phyloP scores from a whole-genome alignment of 345 rosid genomes.

The Jatropha curcas region DNA sequence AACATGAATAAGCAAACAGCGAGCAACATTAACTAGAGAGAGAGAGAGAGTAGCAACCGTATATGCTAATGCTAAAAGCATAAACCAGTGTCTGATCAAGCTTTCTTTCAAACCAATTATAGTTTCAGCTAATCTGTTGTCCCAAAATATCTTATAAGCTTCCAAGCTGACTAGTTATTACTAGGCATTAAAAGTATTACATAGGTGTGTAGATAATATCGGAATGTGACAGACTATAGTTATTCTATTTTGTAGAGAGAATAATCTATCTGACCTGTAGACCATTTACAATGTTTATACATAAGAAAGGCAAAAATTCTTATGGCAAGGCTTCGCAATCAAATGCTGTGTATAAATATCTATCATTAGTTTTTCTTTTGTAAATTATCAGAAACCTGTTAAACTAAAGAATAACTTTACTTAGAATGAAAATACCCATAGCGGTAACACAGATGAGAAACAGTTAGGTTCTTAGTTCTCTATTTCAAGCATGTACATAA shows the following conservation, averaged over 20 bases:
- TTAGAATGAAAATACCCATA: too few relatives aligned
- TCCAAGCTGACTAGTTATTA: background rate
- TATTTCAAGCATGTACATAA: background rate
- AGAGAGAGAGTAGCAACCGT: background rate
- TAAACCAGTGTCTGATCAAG: background rate
- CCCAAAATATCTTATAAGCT: background rate
- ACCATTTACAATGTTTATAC: background rate
- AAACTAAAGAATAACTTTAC: background rate
- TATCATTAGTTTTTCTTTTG: background rate
- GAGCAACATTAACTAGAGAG: background rate
- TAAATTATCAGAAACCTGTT: background rate
- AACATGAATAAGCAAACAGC: conserved; percentile 6
- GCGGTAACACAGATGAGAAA: background rate
- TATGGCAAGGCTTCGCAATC: too few relatives aligned
- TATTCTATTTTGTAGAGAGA: background rate
- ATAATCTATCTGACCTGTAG: background rate
- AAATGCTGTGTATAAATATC: too few relatives aligned
- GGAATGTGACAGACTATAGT: background rate
- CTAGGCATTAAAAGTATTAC: background rate
- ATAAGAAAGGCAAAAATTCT: background rate
- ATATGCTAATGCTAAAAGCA: background rate
- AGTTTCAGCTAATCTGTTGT: background rate
- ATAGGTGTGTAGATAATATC: background rate
- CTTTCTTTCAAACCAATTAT: background rate
- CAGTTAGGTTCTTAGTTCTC: background rate